Percentiles rank a stretch among this genome's conserved stretches.
These are phyloP conservation scores for Yamadazyma diddensiae DNA, from an alignment of 1,139 yeast genomes.

Conservation along the genomic window DNA sequence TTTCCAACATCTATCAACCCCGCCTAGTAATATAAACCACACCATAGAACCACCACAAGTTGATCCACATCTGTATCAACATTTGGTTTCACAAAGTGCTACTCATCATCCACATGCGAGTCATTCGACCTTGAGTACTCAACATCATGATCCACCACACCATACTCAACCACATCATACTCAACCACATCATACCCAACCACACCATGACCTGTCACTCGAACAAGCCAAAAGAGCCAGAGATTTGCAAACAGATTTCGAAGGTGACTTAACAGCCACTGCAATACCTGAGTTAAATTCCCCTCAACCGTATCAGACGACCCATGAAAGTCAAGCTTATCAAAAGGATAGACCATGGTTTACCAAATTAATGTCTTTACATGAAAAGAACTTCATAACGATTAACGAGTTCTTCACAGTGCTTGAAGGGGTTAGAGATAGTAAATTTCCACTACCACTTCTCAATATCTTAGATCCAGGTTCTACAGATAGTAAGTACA, in stretches of 20 bases:
- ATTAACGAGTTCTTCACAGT: conserved; percentile 34
- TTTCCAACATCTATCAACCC: no score
- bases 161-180: background rate
- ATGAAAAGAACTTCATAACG: conserved; percentile 27
- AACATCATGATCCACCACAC: conserved; percentile 1
- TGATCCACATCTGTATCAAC: conserved; percentile 4
- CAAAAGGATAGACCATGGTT: conserved; percentile 43
- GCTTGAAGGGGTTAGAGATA: conserved; percentile 40
- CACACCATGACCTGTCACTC: conserved; percentile 3
- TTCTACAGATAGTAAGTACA: conserved; percentile 17
- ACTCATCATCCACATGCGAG: background rate
- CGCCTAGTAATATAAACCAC: conserved; percentile 3
- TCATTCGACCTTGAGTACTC: background rate
- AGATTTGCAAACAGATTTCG: conserved; percentile 21
- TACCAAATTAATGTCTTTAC: conserved; percentile 29
- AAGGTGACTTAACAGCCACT: conserved; percentile 30
- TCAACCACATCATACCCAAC: background rate
- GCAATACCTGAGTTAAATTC: conserved; percentile 37
- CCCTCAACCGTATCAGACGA: conserved; percentile 19
- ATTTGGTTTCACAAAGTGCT: conserved; percentile 2
- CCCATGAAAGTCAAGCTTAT: conserved; percentile 13
- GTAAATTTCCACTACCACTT: conserved; percentile 39
- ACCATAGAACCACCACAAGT: background rate
- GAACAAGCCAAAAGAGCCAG: conserved; percentile 3
- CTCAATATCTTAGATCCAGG: conserved; percentile 37